Evolutionary conservation across 1,139 yeast genomes (phyloP), one percentile per base, ranked within the genome.

Genomic region (Kazachstania sp.): DNA sequence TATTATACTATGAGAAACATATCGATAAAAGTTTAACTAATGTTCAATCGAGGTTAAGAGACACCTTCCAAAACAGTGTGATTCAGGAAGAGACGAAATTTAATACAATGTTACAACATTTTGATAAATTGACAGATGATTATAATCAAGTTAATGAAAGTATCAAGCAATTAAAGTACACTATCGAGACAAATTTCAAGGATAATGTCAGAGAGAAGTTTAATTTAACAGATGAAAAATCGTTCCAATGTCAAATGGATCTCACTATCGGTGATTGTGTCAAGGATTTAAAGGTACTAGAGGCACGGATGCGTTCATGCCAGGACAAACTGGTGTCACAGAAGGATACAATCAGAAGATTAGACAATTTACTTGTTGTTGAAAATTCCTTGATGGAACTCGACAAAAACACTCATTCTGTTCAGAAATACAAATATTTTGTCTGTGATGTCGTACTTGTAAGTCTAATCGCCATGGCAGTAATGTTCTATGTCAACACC

Each of bases 301-400:
- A 58, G 43, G 19, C 28, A 18, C 50, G 54, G 34, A 51, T 57
- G 51, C 34, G 41, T 2, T 20, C 19, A 7, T 54, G 56, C 36
- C 49, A 54, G 37, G 40, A 39, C 2, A 51, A 43, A 30, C 35
- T 58, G 35, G 79, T 72, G 29, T 87, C 82, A 70, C 95, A 87
- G 23, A 90, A 81, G 69, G 85, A 87, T 39, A 82, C 87, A 60
- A 76, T 78, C 83, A 86, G 85, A 41, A 50, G 52, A 41, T 39
- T 57, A 28, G 61, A 58, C 36, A 50, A 51, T 13, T 39, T 57
- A 3, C 31, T 52, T 3, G 46, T 47, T n/a, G 45, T 61, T 23
- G 56, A 57, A 34, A 57, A 56, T 26, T 50, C 56, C 19, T 35
- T 59, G 31, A 41, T 48, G 30, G 54, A 56, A 34, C 47, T 55